phyloP scores from a whole-genome alignment of 768 basidiomycete genomes.

The Boletus pseudopeckii region DNA sequence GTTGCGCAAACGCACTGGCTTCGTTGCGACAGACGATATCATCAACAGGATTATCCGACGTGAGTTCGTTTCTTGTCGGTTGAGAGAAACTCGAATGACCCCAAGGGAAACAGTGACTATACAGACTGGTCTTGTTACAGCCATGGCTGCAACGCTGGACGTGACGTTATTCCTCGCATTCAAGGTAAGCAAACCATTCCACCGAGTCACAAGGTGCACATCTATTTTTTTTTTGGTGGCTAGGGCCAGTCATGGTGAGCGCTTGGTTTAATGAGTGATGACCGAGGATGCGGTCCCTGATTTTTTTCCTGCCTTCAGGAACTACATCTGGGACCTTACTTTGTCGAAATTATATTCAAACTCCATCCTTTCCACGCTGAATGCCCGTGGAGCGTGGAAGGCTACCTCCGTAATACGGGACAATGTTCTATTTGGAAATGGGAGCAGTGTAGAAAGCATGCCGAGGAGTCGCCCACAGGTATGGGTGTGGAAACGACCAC shows the following conservation, averaged over 20 bases:
- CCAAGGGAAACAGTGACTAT: slow-evolving; percentile 22
- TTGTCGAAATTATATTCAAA: slow-evolving; percentile 29
- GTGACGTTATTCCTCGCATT: slow-evolving; percentile 22
- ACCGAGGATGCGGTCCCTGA: background rate
- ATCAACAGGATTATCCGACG: slow-evolving; percentile 42
- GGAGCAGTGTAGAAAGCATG: background rate
- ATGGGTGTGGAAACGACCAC: background rate
- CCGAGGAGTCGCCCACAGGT: slow-evolving; percentile 2
- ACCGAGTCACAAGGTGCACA: background rate
- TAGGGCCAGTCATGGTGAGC: slow-evolving; percentile 9
- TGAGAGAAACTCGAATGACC: background rate
- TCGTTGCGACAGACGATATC: slow-evolving; percentile 34
- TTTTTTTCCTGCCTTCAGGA: background rate
- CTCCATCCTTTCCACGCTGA: slow-evolving; percentile 17
- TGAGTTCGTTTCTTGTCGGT: slow-evolving; percentile 13
- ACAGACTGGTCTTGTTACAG: slow-evolving; percentile 28
- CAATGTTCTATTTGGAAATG: slow-evolving; percentile 9
- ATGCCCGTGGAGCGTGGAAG: slow-evolving; percentile 25
- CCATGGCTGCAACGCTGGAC: slow-evolving; percentile 18
- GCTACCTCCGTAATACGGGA: background rate
- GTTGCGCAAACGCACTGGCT: slow-evolving; percentile 42
- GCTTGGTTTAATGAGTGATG: background rate
- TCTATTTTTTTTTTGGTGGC: background rate
- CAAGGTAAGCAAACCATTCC: slow-evolving; percentile 6
- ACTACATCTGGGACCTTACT: slow-evolving; percentile 24